These are phyloP conservation scores for Pythium scleroteichum DNA, from an alignment of 352 stramenopile genomes.

Conservation along the genomic window DNA sequence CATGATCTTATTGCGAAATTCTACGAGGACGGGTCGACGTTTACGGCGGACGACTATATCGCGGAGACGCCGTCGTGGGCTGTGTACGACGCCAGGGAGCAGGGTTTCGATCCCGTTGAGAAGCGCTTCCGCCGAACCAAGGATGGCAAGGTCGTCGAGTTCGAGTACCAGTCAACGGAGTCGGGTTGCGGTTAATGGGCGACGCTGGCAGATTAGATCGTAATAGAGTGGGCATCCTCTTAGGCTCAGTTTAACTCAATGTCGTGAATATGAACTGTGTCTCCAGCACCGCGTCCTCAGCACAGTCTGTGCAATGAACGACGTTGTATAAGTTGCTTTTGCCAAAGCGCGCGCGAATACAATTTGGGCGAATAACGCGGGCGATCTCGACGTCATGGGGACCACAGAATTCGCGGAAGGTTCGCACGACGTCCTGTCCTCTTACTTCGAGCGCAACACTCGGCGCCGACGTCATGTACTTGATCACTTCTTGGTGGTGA, in stretches of 20 bases:
- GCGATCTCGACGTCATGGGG: conserved; percentile 91
- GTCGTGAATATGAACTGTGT: conserved; percentile 88
- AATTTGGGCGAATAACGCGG: conserved; percentile 78
- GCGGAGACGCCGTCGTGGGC: conserved; percentile 95
- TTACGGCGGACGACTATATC: conserved; percentile 94
- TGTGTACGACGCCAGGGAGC: conserved; percentile 93
- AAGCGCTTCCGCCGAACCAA: conserved; percentile 87
- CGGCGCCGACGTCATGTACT: conserved; percentile 89
- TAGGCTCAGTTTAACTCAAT: conserved; percentile 29
- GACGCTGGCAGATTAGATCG: no score
- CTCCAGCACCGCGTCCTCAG: conserved; percentile 90
- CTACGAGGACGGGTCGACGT: conserved; percentile 84
- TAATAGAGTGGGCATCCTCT: no score
- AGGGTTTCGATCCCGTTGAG: conserved; percentile 97
- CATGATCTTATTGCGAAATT: conserved; percentile 85
- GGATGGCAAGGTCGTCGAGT: conserved; percentile 86
- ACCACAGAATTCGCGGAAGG: conserved; percentile 84
- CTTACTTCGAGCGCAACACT: conserved; percentile 90
- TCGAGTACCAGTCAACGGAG: conserved; percentile 80
- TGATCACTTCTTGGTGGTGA: conserved; percentile 86
- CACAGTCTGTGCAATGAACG: conserved; percentile 92
- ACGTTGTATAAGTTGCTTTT: conserved; percentile 84
- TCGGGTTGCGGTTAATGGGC: conserved; percentile 71
- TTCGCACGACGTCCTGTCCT: conserved; percentile 72
- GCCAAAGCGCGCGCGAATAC: conserved; percentile 89